Conservation (phyloP, 352 stramenopile genomes). For the Globisporangium paroecandrum region DNA sequence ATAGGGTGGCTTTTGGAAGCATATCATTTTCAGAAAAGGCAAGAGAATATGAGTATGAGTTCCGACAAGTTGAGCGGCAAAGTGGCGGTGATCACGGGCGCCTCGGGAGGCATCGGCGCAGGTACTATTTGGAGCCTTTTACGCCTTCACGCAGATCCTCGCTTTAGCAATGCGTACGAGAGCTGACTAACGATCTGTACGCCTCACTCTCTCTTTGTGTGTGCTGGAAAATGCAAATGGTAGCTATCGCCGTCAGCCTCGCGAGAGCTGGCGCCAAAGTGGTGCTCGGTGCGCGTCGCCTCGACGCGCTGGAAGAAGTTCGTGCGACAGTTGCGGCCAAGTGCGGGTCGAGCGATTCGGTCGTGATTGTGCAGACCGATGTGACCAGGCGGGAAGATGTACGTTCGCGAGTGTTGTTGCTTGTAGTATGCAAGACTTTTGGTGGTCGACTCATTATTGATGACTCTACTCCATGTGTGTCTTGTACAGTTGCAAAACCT, state of each 20-base stretch:
- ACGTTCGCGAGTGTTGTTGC: conserved; percentile 6
- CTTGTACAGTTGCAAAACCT: conserved; percentile 45
- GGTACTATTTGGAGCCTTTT: conserved; percentile 14
- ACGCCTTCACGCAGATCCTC: background rate
- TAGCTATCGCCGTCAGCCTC: conserved; percentile 70
- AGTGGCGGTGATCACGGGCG: conserved; percentile 86
- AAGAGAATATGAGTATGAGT: background rate
- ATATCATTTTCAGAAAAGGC: background rate
- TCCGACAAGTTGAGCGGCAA: conserved; percentile 52
- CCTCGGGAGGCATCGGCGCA: conserved; percentile 85
- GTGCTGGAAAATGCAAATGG: background rate
- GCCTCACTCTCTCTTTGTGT: background rate
- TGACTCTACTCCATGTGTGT: background rate
- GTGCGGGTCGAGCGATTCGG: conserved; percentile 21
- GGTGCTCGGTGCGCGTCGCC: conserved; percentile 71
- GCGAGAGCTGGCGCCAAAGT: conserved; percentile 75
- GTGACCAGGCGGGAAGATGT: conserved; percentile 69
- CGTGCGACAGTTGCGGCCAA: conserved; percentile 30
- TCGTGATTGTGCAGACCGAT: conserved; percentile 53
- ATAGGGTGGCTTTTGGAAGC: background rate
- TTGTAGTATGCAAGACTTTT: background rate
- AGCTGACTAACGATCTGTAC: background rate
- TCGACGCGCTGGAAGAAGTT: conserved; percentile 54
- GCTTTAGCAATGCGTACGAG: background rate
- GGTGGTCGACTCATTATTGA: background rate